Base-by-base conservation (phyloP, 352 stramenopile genomes). In the Phytophthora megakarya region DNA sequence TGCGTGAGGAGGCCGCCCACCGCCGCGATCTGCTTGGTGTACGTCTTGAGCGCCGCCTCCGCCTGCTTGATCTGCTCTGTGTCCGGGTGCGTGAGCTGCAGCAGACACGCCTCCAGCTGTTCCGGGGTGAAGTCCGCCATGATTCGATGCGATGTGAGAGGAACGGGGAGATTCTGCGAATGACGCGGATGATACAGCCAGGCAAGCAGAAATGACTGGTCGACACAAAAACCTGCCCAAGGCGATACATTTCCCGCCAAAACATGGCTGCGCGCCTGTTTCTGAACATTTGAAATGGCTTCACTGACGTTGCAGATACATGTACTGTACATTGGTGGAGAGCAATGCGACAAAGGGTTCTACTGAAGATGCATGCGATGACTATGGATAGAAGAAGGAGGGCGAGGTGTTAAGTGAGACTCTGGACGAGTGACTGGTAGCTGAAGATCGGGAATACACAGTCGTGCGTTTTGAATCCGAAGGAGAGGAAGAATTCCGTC, bases 51-150 rank as follows among this genome's bases (percentile, higher is more conserved):
- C 18, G 86, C 79, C 28, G 75, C 72, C 79, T 98, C 96, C 9
- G 93, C 96, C 72, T 98, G 80, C 80, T 98, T 97, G 76, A 98
- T 98, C 54, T 95, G 84, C 69, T 96, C 82, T 43, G 96, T 98
- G 78, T 99, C 91, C 30, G 93, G 93, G 70, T 98, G 80, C 55
- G 90, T 98, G 46, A 99, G 86, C 57, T 94, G 88, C 75, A 92
- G 68, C 39, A 96, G 80, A 76, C 86, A 92, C 54, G 82, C 81
- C 69, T 96, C 87, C 58, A 96, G 74, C 71, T 94, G 87, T 69
- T 92, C 85, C 50, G 85, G 87, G 55, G 72, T 71, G 60, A 92
- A 93, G 72, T 92, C 85, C 65, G 84, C 78, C 84, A 93, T 93
- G 25, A 12, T 78, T 15, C 52, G 54, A 58, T 40, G 16, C 19